Evolutionary conservation across 164 flowering plant genomes (phyloP), one percentile per base, ranked within the genome.

Genomic region (Nymphaea thermarum): DNA sequence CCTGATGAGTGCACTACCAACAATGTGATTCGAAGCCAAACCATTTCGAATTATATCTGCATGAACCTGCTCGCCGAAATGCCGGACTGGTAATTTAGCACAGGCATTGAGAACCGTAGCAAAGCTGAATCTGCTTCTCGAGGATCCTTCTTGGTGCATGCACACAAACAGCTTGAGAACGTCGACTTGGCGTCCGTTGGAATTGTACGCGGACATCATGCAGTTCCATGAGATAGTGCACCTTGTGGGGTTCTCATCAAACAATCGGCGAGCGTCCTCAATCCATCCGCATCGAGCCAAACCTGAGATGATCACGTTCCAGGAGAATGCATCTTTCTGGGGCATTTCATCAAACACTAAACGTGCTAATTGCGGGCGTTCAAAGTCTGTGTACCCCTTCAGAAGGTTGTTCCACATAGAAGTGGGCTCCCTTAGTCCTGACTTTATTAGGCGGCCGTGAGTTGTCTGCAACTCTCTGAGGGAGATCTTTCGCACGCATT

Each of bases 31-130:
- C 43, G 79, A 76, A 44, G 77, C 90, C 66, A 88, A 68, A 6
- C 51, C 69, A 71, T 83, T 78, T 67, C 82, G 79, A 41, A 85
- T 67, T 10, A 91, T 86, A 78, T 89, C 85, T 45, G 85, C 86
- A 74, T 91, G 93, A 62, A 89, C 84, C 73, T 89, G 89, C 68
- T 82, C 86, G 44, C 97, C 95, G 73, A 89, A 86, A 43, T 77
- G 74, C 64, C 87, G 70, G 36, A 93, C 86, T 43, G 87, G 76
- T 43, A 87, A 71, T 55, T 87, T 76, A 62, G 88, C 95, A 77
- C 93, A 89, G 60, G 94, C 93, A 79, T 90, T 90, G 65, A 78
- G 87, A 75, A 90, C 90, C 79, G 74, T 86, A 65, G 68, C 74
- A 65, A 88, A 78, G 16, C 59, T 67, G 62, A 63, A 78, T 73